phyloP scores from a whole-genome alignment of 345 rosid species.

The Brassica cretica region DNA sequence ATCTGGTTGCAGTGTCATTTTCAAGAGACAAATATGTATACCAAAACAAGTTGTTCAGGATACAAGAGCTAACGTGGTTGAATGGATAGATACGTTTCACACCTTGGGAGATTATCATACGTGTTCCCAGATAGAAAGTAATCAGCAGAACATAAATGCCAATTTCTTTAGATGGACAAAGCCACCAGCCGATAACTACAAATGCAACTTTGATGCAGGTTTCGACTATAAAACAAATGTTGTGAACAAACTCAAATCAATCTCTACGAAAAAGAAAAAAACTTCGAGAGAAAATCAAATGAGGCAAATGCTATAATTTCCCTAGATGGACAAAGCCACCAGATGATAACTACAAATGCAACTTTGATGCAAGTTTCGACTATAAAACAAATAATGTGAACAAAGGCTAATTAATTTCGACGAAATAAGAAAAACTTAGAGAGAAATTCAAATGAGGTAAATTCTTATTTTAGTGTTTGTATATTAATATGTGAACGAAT shows the following conservation, averaged over 20 bases:
- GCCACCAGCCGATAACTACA: neutral
- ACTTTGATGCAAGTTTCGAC: no score
- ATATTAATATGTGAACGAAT: neutral
- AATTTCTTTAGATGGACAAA: neutral
- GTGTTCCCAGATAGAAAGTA: neutral
- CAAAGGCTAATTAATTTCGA: neutral
- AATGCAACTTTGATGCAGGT: neutral
- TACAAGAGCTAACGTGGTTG: neutral
- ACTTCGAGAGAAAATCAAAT: neutral
- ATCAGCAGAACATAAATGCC: neutral
- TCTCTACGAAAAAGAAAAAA: neutral
- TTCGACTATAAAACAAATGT: neutral
- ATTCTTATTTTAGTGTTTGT: neutral
- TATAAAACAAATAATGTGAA: neutral
- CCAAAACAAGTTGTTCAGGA: neutral
- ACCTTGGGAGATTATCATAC: neutral
- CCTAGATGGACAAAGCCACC: no score
- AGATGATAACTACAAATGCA: no score
- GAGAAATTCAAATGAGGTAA: neutral
- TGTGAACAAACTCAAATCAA: neutral
- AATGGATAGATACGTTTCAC: neutral
- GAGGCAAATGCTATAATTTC: neutral
- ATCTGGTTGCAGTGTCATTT: neutral
- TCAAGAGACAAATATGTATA: neutral
- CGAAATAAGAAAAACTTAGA: neutral